These are phyloP conservation scores for Xenoacremonium recifei DNA, from an alignment of 2,329 filamentous ascomycete genomes.

Conservation along the genomic window DNA sequence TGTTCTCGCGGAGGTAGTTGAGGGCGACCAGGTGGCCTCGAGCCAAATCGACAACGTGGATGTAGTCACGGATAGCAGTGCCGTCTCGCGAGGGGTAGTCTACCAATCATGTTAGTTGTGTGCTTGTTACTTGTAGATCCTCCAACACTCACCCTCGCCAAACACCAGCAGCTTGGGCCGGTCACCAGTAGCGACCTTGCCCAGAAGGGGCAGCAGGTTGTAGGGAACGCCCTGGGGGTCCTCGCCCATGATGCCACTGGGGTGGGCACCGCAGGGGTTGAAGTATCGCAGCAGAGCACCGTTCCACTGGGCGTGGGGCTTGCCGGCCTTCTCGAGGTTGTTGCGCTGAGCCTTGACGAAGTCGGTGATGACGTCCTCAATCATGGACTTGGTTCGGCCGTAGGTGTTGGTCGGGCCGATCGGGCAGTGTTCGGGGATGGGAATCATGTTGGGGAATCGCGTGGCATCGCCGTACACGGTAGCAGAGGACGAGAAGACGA, in stretches of 20 bases:
- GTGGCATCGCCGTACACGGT: conserved; percentile 99
- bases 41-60: conserved; percentile 90
- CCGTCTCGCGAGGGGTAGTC: conserved; percentile 91
- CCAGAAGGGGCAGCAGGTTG: conserved; percentile 91
- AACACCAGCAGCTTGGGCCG: conserved; percentile 93
- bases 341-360: conserved; percentile 83
- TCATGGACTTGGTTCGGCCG: conserved; percentile 91
- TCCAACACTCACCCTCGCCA: conserved; percentile 70
- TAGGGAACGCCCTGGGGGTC: conserved; percentile 94
- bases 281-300: conserved; percentile 93
- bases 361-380: conserved; percentile 90
- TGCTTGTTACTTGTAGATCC: neutral
- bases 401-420: conserved; percentile 97
- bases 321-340: conserved; percentile 76
- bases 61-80: conserved; percentile 96
- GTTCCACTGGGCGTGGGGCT: conserved; percentile 82
- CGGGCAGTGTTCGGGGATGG: conserved; percentile 95
- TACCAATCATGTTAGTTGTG: conserved; percentile 38
- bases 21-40: conserved; percentile 84
- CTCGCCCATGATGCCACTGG: conserved; percentile 95
- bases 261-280: conserved; percentile 94
- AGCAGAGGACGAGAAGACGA: conserved; percentile 97
- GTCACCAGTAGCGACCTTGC: conserved; percentile 94
- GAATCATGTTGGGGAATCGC: conserved; percentile 95
- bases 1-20: conserved; percentile 79